Evolutionary conservation across 768 basidiomycete species (phyloP).

Genomic region (Boletus reticuloceps): DNA sequence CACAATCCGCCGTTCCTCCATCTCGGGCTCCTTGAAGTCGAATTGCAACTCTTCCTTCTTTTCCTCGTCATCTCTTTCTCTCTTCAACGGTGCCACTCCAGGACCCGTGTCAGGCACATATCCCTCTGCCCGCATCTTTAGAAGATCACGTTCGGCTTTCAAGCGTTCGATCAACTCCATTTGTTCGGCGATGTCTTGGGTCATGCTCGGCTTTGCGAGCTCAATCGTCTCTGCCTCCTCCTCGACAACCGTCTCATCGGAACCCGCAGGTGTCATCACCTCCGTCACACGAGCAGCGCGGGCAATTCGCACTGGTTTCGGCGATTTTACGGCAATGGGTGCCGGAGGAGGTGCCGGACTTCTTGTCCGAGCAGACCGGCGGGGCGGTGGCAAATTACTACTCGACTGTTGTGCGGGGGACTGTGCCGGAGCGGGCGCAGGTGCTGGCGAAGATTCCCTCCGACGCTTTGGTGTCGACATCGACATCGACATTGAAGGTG

Average conservation of each 20-base stretch:
- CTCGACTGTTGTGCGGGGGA: constrained; percentile 15
- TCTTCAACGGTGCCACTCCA: constrained; percentile 40
- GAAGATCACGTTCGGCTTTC: constrained; percentile 57
- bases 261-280: constrained; percentile 48
- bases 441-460: constrained; percentile 50
- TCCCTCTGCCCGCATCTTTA: constrained; percentile 24
- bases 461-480: constrained; percentile 60
- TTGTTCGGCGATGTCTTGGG: constrained; percentile 75
- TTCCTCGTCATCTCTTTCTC: constrained; percentile 43
- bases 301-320: constrained; percentile 22
- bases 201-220: constrained; percentile 60
- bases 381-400: constrained; percentile 38
- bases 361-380: constrained; percentile 43
- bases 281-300: constrained; percentile 26
- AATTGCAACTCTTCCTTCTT: constrained; percentile 54
- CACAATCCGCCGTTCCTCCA: constrained; percentile 52
- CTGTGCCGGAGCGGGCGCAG: constrained; percentile 23
- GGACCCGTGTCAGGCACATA: constrained; percentile 5
- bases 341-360: constrained; percentile 34
- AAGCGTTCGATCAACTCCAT: constrained; percentile 71
- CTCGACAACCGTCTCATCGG: constrained; percentile 65
- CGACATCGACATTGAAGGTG: constrained; percentile 30
- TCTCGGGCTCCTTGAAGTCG: constrained; percentile 68
- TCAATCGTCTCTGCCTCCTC: constrained; percentile 60
- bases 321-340: constrained; percentile 36